phyloP scores from a whole-genome alignment of 2,329 filamentous ascomycete species.

The Penicillium sp. region DNA sequence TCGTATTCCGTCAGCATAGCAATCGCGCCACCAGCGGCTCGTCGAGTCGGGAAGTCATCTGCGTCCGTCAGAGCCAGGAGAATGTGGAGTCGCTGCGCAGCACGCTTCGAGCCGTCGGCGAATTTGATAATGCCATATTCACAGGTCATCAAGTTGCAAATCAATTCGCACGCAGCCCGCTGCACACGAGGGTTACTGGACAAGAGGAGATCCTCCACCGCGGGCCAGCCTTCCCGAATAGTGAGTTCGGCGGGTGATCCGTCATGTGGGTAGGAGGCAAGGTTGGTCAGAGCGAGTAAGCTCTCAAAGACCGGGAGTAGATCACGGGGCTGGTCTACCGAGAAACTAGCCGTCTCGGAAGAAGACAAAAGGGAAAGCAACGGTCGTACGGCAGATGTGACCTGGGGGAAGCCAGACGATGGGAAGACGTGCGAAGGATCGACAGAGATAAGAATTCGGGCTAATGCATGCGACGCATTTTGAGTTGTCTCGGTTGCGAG shows the following conservation, averaged over 20 bases:
- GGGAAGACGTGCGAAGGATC: conserved; percentile 86
- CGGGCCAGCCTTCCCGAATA: conserved; percentile 72
- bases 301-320: conserved; percentile 88
- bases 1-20: conserved; percentile 83
- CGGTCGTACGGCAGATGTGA: conserved; percentile 80
- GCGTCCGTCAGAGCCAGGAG: conserved; percentile 86
- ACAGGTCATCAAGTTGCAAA: conserved; percentile 76
- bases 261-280: conserved; percentile 67
- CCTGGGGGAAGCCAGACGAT: conserved; percentile 70
- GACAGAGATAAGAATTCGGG: conserved; percentile 83
- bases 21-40: conserved; percentile 84
- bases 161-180: conserved; percentile 82
- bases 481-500: conserved; percentile 48
- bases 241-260: conserved; percentile 66
- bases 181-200: conserved; percentile 75
- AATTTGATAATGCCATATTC: conserved; percentile 52
- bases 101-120: conserved; percentile 62
- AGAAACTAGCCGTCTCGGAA: conserved; percentile 60
- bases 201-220: conserved; percentile 82
- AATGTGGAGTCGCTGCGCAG: conserved; percentile 76
- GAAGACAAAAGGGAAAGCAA: conserved; percentile 74
- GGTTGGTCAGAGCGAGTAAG: conserved; percentile 89
- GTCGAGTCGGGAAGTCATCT: conserved; percentile 76
- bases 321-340: conserved; percentile 64
- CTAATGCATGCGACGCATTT: conserved; percentile 77